phyloP scores from a whole-genome alignment of 2,329 filamentous ascomycete species.

The Curvularia sp. region DNA sequence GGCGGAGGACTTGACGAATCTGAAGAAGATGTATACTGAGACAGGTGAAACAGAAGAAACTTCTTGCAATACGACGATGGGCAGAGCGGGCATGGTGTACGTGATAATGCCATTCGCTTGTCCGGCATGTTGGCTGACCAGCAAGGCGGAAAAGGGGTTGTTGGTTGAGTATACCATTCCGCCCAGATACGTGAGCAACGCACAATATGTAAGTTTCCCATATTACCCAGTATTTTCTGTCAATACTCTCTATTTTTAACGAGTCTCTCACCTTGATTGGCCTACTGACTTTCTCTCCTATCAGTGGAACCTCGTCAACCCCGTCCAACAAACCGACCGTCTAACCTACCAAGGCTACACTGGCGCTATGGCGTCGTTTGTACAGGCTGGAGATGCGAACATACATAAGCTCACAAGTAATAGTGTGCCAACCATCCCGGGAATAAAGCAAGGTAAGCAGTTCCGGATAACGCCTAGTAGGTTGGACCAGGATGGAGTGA shows the following conservation, averaged over 20 bases:
- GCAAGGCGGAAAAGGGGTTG: conserved; percentile 57
- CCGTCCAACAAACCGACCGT: conserved; percentile 60
- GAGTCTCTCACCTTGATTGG: not conserved
- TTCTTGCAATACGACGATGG: conserved; percentile 59
- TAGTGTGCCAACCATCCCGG: conserved; percentile 56
- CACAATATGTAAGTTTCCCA: conserved; percentile 57
- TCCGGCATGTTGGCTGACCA: conserved; percentile 64
- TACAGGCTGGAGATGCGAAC: conserved; percentile 66
- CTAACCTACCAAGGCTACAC: conserved; percentile 64
- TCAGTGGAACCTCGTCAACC: conserved; percentile 63
- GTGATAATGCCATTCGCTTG: conserved; percentile 68
- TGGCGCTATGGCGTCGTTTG: conserved; percentile 67
- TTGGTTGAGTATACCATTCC: conserved; percentile 66
- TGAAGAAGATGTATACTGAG: conserved; percentile 58
- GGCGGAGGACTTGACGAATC: conserved; percentile 46
- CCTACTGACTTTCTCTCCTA: not conserved
- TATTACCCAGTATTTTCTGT: not conserved
- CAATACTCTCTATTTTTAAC: not conserved
- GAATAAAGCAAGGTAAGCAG: conserved; percentile 53
- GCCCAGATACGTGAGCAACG: conserved; percentile 65
- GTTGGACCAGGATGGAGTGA: conserved; percentile 52
- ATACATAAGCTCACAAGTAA: conserved; percentile 60
- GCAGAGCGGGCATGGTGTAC: conserved; percentile 64
- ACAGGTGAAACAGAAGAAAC: conserved; percentile 58
- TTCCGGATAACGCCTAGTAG: conserved; percentile 60